Evolutionary conservation across 805 yeast genomes (phyloP).

Genomic region (Cyberlindnera sargentensis): DNA sequence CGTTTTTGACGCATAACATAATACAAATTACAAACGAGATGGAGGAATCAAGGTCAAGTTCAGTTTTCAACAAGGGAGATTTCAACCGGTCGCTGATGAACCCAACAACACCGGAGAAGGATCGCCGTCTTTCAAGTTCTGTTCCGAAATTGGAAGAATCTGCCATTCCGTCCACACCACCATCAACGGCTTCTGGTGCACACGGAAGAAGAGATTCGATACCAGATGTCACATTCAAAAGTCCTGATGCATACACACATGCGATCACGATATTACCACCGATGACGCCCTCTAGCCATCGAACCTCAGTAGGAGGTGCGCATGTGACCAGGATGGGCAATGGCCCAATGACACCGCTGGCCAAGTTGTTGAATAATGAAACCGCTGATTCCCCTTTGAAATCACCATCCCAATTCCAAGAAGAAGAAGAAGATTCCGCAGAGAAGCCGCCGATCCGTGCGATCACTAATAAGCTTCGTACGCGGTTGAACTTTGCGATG

Average conservation of each 20-base stretch:
- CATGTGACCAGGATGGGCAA: conserved; percentile 12
- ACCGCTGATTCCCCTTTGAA: conserved; percentile 18
- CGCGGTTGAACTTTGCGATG: conserved; percentile 35
- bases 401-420: conserved; percentile 17
- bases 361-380: neutral
- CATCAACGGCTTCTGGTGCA: conserved; percentile 2
- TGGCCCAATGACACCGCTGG: conserved; percentile 21
- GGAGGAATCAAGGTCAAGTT: neutral
- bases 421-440: conserved; percentile 14
- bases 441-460: conserved; percentile 32
- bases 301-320: neutral
- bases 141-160: neutral
- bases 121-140: neutral
- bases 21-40: neutral
- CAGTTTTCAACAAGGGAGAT: neutral
- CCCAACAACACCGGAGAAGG: conserved; percentile 13
- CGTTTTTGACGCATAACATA: no score
- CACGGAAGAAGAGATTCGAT: no score
- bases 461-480: conserved; percentile 32
- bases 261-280: conserved; percentile 13
- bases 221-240: conserved; percentile 6
- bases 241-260: conserved; percentile 17
- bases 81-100: neutral
- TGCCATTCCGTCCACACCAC: conserved; percentile 20
- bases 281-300: conserved; percentile 16